phyloP scores from a whole-genome alignment of 345 rosid genomes.

The Isatis tinctoria region DNA sequence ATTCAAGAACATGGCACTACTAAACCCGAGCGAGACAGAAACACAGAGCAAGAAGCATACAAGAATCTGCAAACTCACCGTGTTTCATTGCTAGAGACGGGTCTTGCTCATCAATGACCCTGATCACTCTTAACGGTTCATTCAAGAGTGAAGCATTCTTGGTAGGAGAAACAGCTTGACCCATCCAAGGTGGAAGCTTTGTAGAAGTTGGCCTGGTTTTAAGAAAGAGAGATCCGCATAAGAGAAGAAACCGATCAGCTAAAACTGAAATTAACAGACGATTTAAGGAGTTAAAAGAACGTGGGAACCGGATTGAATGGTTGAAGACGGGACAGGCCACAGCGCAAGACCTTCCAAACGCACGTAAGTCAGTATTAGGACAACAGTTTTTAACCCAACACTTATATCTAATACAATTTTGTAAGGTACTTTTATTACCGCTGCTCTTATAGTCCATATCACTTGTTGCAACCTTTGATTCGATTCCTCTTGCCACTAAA shows the following conservation, averaged over 20 bases:
- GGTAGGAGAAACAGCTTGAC: constrained; percentile 32
- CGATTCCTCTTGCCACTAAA: neutral
- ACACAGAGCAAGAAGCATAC: neutral
- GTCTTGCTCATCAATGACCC: constrained; percentile 50
- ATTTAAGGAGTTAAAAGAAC: constrained; percentile 33
- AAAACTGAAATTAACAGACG: neutral
- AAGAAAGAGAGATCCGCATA: neutral
- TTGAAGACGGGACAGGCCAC: constrained; percentile 58
- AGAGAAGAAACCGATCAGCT: constrained; percentile 1
- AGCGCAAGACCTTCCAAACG: constrained; percentile 39
- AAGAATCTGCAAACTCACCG: constrained; percentile 18
- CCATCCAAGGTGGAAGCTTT: constrained; percentile 58
- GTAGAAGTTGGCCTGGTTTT: constrained; percentile 42
- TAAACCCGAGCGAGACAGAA: neutral
- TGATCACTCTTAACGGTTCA: constrained; percentile 41
- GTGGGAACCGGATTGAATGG: constrained; percentile 24
- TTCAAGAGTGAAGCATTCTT: constrained; percentile 30
- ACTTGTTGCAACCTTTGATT: constrained; percentile 33
- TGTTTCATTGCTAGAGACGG: constrained; percentile 22
- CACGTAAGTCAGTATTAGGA: neutral
- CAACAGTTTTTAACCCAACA: neutral
- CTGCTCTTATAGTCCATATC: constrained; percentile 30
- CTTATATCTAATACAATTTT: neutral
- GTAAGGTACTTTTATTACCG: constrained; percentile 32
- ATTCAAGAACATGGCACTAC: neutral